Evolutionary conservation across 192 early-diverging fungal genomes (phyloP).

Genomic region (Phlyctochytrium bullatum): DNA sequence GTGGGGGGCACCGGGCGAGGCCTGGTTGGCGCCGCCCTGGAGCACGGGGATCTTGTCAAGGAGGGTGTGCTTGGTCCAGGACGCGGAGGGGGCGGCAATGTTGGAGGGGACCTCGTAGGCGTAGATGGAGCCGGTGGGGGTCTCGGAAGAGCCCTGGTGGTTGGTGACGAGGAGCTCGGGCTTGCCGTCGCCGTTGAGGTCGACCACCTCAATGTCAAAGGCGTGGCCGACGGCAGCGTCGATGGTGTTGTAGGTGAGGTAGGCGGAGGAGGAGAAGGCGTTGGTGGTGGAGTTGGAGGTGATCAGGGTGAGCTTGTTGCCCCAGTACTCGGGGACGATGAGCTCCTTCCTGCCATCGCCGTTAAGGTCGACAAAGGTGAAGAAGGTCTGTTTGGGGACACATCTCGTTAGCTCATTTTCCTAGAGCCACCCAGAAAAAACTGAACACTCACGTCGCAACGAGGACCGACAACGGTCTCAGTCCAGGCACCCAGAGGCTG

Average conservation of each 20-base stretch:
- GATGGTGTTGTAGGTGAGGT: slow-evolving; percentile 13
- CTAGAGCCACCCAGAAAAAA: too few species aligned
- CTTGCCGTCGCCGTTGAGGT: slow-evolving; percentile 29
- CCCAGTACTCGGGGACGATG: slow-evolving; percentile 23
- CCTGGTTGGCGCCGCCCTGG: slow-evolving; percentile 15
- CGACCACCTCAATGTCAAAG: slow-evolving; percentile 20
- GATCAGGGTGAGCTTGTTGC: slow-evolving; percentile 11
- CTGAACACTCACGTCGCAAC: slow-evolving; percentile 13
- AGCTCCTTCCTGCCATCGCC: slow-evolving; percentile 16
- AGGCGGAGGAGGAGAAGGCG: slow-evolving; percentile 2
- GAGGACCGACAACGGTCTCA: slow-evolving; percentile 19
- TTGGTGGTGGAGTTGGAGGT: background rate
- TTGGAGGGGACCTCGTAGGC: slow-evolving; percentile 7
- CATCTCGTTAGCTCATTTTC: slow-evolving; percentile 1
- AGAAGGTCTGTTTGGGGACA: slow-evolving; percentile 12
- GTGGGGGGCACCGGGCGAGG: slow-evolving; percentile 15
- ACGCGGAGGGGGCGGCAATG: background rate
- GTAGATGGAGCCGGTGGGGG: slow-evolving; percentile 5
- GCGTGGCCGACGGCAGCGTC: slow-evolving; percentile 14
- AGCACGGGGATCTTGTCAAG: slow-evolving; percentile 12
- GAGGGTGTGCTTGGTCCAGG: slow-evolving; percentile 14
- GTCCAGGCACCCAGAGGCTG: slow-evolving; percentile 18
- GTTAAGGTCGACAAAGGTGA: slow-evolving; percentile 14
- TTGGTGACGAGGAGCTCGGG: slow-evolving; percentile 24
- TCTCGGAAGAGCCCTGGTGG: slow-evolving; percentile 9